phyloP scores from a whole-genome alignment of 2,329 filamentous ascomycete species.

The Pseudocercospora fuligena region DNA sequence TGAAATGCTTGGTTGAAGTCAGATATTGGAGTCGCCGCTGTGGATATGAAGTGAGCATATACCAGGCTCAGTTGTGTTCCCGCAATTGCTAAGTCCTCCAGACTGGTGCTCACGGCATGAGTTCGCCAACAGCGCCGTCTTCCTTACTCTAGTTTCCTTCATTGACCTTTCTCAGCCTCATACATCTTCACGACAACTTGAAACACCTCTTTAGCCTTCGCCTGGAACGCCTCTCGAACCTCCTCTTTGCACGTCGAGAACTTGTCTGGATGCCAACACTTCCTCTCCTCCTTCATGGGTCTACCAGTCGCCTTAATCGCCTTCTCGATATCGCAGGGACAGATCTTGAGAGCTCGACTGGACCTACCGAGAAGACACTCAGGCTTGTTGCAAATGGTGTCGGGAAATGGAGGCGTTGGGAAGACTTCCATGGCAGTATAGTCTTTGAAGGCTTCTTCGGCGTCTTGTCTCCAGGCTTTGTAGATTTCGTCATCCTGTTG shows the following conservation, averaged over 20 bases:
- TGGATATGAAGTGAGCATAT: neutral
- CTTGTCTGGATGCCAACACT: slow-evolving; percentile 17
- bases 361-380: neutral
- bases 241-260: slow-evolving; percentile 13
- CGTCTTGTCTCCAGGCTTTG: slow-evolving; percentile 15
- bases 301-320: slow-evolving; percentile 3
- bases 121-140: no score
- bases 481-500: neutral
- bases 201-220: slow-evolving; percentile 13
- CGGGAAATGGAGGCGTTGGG: slow-evolving; percentile 14
- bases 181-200: slow-evolving; percentile 8
- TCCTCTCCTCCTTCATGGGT: slow-evolving; percentile 16
- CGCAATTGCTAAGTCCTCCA: neutral
- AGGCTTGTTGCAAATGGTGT: slow-evolving; percentile 4
- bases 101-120: neutral
- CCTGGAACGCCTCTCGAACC: slow-evolving; percentile 4
- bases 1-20: neutral
- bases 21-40: neutral
- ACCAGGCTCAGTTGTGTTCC: neutral
- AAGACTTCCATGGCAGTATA: slow-evolving; percentile 14
- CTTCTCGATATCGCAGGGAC: slow-evolving; percentile 16
- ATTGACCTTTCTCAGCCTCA: neutral
- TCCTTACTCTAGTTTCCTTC: no score
- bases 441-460: slow-evolving; percentile 15
- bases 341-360: slow-evolving; percentile 9